phyloP scores from a whole-genome alignment of 768 basidiomycete species.

The Exidia glandulosa region DNA sequence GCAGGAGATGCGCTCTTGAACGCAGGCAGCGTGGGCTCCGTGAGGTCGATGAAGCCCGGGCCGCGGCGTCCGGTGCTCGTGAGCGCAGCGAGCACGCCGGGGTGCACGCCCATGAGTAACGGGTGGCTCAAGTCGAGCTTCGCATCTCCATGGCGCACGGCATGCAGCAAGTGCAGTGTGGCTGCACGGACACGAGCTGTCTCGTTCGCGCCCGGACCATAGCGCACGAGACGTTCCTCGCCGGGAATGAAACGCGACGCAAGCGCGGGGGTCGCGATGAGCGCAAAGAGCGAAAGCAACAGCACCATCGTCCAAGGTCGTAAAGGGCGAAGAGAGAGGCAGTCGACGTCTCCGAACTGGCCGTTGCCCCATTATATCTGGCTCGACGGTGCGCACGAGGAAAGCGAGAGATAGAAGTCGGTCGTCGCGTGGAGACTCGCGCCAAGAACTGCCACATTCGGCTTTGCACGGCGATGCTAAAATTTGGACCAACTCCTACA shows the following conservation, averaged over 20 bases:
- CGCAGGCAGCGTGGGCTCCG: neutral
- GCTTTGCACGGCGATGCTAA: too few species aligned
- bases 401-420: too few species aligned
- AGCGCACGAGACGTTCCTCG: neutral
- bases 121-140: neutral
- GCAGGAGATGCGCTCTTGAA: neutral
- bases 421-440: too few species aligned
- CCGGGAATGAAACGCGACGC: neutral
- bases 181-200: neutral
- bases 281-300: neutral
- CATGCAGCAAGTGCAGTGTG: neutral
- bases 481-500: too few species aligned
- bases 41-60: neutral
- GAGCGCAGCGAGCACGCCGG: neutral
- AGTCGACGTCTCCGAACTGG: neutral
- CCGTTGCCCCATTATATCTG: neutral
- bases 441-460: too few species aligned
- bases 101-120: neutral
- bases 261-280: neutral
- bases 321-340: neutral
- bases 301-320: too few species aligned
- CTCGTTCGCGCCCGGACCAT: neutral
- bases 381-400: too few species aligned
- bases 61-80: neutral
- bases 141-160: neutral